phyloP scores from a whole-genome alignment of 2,329 filamentous ascomycete species.

The Arthrobotrys pseudoclavata region DNA sequence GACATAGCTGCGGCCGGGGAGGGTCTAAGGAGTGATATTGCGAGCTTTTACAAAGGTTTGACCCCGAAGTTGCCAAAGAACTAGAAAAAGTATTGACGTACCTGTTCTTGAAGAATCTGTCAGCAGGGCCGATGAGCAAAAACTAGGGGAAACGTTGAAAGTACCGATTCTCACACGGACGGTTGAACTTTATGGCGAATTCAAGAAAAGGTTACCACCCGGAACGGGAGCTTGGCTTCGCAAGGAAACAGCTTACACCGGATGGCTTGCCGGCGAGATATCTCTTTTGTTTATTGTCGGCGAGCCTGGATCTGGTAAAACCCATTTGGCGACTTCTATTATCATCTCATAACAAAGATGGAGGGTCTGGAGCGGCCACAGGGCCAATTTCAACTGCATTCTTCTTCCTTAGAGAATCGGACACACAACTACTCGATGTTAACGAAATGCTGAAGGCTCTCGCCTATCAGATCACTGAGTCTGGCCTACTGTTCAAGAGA shows the following conservation, averaged over 20 bases:
- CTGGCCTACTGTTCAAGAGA: not conserved
- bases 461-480: slow-evolving; percentile 9
- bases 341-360: not conserved
- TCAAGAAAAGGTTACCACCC: not conserved
- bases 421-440: slow-evolving; percentile 2
- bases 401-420: slow-evolving; percentile 13
- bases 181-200: slow-evolving; percentile 3
- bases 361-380: not conserved
- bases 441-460: slow-evolving; percentile 15
- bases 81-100: not conserved
- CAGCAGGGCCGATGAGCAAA: slow-evolving; percentile 10
- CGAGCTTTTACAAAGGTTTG: slow-evolving; percentile 7
- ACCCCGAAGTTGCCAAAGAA: not conserved
- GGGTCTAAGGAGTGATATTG: not conserved
- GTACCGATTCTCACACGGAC: not conserved
- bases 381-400: not conserved
- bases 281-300: slow-evolving; percentile 3
- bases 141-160: slow-evolving; percentile 1
- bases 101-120: not conserved
- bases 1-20: not conserved
- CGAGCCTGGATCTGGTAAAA: slow-evolving; percentile 13
- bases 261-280: not conserved
- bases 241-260: not conserved
- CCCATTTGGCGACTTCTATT: slow-evolving; percentile 1
- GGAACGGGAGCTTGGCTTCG: slow-evolving; percentile 4